These are phyloP conservation scores for Gardenia jasminoides DNA, from an alignment of 257 asterid species.

Conservation along the genomic window DNA sequence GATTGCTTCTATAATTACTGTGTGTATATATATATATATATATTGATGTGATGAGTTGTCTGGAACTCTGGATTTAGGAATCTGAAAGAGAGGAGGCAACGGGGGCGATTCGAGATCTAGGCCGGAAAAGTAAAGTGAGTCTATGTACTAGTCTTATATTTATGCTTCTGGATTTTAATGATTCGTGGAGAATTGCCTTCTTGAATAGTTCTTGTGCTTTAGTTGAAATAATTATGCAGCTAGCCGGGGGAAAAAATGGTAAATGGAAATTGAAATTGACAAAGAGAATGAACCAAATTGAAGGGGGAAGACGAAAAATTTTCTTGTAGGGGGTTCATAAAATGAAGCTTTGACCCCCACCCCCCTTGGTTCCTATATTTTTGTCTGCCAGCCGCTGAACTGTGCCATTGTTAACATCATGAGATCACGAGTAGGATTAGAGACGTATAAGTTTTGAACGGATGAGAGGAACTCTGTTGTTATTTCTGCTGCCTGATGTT, in stretches of 20 bases:
- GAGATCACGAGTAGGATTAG: too few relatives aligned
- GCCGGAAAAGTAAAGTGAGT: slow-evolving; percentile 74
- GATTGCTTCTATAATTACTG: neutral
- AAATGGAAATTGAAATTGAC: neutral
- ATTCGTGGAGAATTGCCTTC: neutral
- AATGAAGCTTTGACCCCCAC: too few relatives aligned
- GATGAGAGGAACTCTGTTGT: neutral
- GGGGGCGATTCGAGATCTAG: slow-evolving; percentile 48
- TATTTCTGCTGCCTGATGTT: neutral
- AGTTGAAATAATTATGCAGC: neutral
- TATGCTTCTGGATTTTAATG: slow-evolving; percentile 10
- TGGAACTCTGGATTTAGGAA: slow-evolving; percentile 35
- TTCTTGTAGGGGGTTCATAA: neutral
- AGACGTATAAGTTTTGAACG: too few relatives aligned
- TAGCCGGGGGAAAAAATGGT: neutral
- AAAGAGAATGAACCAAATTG: neutral
- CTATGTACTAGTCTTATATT: neutral
- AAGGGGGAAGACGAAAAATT: neutral
- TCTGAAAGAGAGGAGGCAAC: slow-evolving; percentile 38
- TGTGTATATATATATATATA: neutral
- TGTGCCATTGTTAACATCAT: neutral
- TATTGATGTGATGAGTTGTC: slow-evolving; percentile 3
- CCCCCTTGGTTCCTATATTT: neutral
- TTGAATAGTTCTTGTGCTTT: neutral
- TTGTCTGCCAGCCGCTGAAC: neutral